Evolutionary conservation across 345 rosid species (phyloP).

Genomic region (Ceriops tagal): DNA sequence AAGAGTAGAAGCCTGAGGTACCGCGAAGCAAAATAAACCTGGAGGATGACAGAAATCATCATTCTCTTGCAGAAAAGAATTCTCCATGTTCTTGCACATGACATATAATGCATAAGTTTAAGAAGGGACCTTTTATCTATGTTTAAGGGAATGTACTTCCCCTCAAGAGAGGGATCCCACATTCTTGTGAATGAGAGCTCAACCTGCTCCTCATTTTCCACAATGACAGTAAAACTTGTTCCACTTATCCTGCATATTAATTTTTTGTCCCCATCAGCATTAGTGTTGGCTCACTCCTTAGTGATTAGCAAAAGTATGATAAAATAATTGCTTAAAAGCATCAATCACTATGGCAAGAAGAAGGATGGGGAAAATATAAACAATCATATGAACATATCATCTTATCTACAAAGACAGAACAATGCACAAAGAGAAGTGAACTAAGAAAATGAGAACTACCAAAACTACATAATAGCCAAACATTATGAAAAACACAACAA

Average conservation of each 20-base stretch:
- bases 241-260: constrained; percentile 34
- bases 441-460: too few relatives aligned
- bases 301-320: not conserved
- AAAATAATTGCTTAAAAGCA: not conserved
- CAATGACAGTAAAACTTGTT: constrained; percentile 18
- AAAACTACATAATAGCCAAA: too few relatives aligned
- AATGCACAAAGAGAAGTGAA: too few relatives aligned
- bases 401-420: too few relatives aligned
- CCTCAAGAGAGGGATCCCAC: constrained; percentile 27
- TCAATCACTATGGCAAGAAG: not conserved
- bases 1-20: constrained; percentile 78
- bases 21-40: constrained; percentile 67
- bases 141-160: constrained; percentile 22
- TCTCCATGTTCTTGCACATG: not conserved
- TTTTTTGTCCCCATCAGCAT: constrained; percentile 13
- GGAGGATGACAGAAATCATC: constrained; percentile 1
- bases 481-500: too few relatives aligned
- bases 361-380: too few relatives aligned
- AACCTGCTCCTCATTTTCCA: constrained; percentile 30
- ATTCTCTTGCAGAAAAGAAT: too few relatives aligned
- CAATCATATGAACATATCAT: too few relatives aligned
- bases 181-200: constrained; percentile 30
- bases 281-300: not conserved
- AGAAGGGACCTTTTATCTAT: constrained; percentile 33
- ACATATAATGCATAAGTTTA: not conserved